Base-by-base conservation (phyloP, 148 eudicot species). In the Spergularia marina region DNA sequence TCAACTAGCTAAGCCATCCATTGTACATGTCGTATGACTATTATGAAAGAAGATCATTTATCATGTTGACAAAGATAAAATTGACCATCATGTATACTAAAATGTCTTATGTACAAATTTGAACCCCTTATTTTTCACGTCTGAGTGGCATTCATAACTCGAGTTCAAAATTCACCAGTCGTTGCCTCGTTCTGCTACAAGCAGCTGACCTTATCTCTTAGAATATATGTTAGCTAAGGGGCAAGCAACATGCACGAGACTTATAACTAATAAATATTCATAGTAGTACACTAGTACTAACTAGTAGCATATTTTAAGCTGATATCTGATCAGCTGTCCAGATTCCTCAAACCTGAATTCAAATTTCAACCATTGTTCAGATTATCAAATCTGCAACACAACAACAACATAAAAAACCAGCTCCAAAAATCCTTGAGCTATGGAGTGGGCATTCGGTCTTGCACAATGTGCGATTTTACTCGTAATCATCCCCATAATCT, bases 361-460 rank as follows among this genome's bases (percentile, higher is more conserved):
- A 65, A 36, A 16, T 16, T 6, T 17, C 18, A 17, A 64, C 49
- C 49, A 39, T 13, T 7, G 8, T 16, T 64, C 36, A 12, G 5
- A 23, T 61, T 0, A 61, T 14, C 15, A 30, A 62, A 34, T 13
- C 2, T 14, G 25, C 36, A 64, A 65, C 77, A 52, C 68, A 34
- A 23, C 36, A 30, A 30, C 34, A 13, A 30, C 34, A 30, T n/a
- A 30, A 1, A 23, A 49, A 51, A 51, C 18, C 30, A 14, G 21
- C 58, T 14, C 39, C 5, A 6, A 56, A 10, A 44, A 58, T 23
- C 17, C 7, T 16, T 58, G 34, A 57, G 47, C 74, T 44, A 77
- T 77, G 73, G 73, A 76, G 49, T 51, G 65, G 49, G 20, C 44
- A 41, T 76, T 57, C 39, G 68, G 72, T 67, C 53, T 59, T 12